These are phyloP conservation scores for Lithospermum erythrorhizon DNA, from an alignment of 257 asterid genomes.

Conservation along the genomic window DNA sequence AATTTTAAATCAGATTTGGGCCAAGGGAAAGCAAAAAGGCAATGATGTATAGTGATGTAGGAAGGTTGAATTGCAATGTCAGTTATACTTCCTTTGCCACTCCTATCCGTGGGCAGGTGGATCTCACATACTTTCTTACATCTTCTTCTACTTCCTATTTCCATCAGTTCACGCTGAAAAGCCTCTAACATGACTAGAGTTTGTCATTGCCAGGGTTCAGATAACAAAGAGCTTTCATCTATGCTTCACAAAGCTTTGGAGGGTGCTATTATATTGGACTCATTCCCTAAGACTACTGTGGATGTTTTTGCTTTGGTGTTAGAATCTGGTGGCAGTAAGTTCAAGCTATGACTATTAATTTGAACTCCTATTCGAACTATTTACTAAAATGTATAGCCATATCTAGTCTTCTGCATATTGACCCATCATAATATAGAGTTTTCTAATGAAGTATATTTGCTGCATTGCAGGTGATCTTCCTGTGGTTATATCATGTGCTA, in stretches of 20 bases:
- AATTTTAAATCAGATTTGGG: constrained; percentile 49
- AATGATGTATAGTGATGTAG: constrained; percentile 79
- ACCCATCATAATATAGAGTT: not conserved
- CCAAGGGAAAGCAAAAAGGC: constrained; percentile 99
- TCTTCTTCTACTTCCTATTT: constrained; percentile 4
- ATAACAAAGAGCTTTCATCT: constrained; percentile 65
- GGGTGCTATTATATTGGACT: constrained; percentile 78
- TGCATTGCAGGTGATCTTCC: constrained; percentile 73
- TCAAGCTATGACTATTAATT: not conserved
- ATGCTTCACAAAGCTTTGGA: constrained; percentile 91
- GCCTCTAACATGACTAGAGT: constrained; percentile 11
- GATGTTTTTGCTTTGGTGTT: constrained; percentile 96
- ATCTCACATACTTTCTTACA: constrained; percentile 5
- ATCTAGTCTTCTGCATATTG: not conserved
- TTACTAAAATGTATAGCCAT: not conserved
- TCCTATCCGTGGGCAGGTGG: constrained; percentile 67
- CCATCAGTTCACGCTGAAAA: constrained; percentile 1
- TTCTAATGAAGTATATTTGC: constrained; percentile 10
- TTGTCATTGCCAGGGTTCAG: constrained; percentile 44
- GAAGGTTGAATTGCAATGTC: constrained; percentile 83
- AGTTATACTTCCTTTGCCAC: constrained; percentile 76
- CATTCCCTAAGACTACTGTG: constrained; percentile 93
- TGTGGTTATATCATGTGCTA: constrained; percentile 83
- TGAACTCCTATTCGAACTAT: not conserved
- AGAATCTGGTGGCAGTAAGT: constrained; percentile 99